These are phyloP conservation scores for Hyaloscypha bicolor DNA, from an alignment of 495 filamentous ascomycete species.

Conservation along the genomic window DNA sequence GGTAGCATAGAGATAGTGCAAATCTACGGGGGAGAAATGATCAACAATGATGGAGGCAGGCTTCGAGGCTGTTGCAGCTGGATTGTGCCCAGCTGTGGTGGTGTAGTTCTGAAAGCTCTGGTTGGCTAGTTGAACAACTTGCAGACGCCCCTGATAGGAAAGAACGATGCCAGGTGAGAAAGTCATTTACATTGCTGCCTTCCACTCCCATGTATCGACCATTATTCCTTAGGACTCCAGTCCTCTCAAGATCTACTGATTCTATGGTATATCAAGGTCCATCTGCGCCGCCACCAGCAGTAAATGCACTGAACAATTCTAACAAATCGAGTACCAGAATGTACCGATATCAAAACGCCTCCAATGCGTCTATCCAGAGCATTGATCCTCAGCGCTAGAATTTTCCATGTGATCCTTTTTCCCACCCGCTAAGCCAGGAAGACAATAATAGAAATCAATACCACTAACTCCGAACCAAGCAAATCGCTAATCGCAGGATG, in stretches of 20 bases:
- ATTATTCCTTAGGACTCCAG: neutral
- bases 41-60: neutral
- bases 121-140: neutral
- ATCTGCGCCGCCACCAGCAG: neutral
- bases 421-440: neutral
- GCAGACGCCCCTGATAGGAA: neutral
- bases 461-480: neutral
- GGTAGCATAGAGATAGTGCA: too few relatives aligned
- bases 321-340: neutral
- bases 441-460: neutral
- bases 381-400: neutral
- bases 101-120: neutral
- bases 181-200: neutral
- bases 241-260: neutral
- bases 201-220: neutral
- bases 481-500: neutral
- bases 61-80: neutral
- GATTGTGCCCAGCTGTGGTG: neutral
- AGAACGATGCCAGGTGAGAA: neutral
- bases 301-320: neutral
- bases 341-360: constrained; percentile 1
- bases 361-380: neutral
- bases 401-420: neutral
- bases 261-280: neutral
- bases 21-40: too few relatives aligned